phyloP scores from a whole-genome alignment of 331 rosid genomes.

The Stylosanthes scabra region DNA sequence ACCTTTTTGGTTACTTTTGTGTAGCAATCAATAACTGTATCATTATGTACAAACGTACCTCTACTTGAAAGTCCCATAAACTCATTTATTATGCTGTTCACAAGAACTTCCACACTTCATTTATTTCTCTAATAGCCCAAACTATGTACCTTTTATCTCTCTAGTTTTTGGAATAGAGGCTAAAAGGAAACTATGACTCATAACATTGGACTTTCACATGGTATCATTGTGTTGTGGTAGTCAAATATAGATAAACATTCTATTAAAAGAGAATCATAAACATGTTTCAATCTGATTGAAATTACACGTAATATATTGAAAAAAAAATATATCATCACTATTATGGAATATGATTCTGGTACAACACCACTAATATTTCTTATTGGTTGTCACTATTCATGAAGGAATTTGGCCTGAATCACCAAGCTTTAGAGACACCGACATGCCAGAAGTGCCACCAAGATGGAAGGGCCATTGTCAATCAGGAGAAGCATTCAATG shows the following conservation, averaged over 20 bases:
- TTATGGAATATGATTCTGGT: background rate
- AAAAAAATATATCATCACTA: background rate
- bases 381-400: conserved; percentile 35
- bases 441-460: conserved; percentile 76
- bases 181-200: conserved; percentile 13
- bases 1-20: conserved; percentile 32
- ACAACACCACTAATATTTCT: background rate
- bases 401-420: conserved; percentile 97
- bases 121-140: conserved; percentile 34
- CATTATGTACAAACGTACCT: conserved; percentile 27
- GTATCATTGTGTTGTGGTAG: conserved; percentile 23
- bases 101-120: conserved; percentile 23
- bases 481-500: conserved; percentile 79
- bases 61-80: conserved; percentile 27
- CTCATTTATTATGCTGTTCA: conserved; percentile 41
- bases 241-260: conserved; percentile 12
- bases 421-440: conserved; percentile 70
- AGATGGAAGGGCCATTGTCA: conserved; percentile 80
- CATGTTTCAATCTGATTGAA: conserved; percentile 4
- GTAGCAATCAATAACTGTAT: conserved; percentile 20
- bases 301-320: conserved; percentile 17
- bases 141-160: conserved; percentile 18
- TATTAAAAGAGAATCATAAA: background rate
- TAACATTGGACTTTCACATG: conserved; percentile 22
- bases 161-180: conserved; percentile 23